Evolutionary conservation across 768 basidiomycete genomes (phyloP).

Genomic region (Tephrocybe sp.): DNA sequence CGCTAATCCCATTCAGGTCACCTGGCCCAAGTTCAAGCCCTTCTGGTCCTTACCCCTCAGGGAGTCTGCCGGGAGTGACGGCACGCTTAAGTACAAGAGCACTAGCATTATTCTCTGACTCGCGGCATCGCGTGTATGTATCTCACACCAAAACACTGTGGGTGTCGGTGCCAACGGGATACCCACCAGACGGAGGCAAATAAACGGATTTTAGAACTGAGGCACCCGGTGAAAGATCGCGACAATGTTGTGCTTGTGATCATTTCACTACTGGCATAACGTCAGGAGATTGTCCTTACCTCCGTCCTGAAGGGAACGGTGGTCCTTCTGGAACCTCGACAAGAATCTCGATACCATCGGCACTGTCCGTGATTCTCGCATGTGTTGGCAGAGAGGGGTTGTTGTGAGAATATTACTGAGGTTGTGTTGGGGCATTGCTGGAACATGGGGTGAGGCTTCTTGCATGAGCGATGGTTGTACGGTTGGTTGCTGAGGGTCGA

Average conservation of each 20-base stretch:
- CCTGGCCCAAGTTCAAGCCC: neutral
- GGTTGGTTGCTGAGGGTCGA: neutral
- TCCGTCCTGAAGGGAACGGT: slow-evolving; percentile 1
- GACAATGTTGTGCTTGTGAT: slow-evolving; percentile 1
- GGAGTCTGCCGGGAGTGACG: slow-evolving; percentile 5
- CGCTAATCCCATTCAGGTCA: slow-evolving; percentile 2
- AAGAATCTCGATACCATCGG: slow-evolving; percentile 18
- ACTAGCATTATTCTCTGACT: neutral
- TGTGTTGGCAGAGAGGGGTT: slow-evolving; percentile 3
- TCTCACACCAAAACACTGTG: neutral
- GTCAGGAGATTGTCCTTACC: slow-evolving; percentile 10
- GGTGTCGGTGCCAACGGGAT: neutral
- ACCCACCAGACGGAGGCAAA: neutral
- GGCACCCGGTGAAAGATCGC: slow-evolving; percentile 1
- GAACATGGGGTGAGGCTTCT: neutral
- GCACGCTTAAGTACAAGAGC: neutral
- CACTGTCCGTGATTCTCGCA: slow-evolving; percentile 23
- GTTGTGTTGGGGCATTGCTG: neutral
- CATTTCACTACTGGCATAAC: neutral
- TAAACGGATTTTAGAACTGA: neutral
- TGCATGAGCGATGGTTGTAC: neutral
- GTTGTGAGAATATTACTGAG: neutral
- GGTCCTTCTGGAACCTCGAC: slow-evolving; percentile 5
- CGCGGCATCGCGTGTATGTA: neutral
- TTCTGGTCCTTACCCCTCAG: neutral